Base-by-base conservation (phyloP, 164 flowering plant genomes). In the Nelumbo lutea region DNA sequence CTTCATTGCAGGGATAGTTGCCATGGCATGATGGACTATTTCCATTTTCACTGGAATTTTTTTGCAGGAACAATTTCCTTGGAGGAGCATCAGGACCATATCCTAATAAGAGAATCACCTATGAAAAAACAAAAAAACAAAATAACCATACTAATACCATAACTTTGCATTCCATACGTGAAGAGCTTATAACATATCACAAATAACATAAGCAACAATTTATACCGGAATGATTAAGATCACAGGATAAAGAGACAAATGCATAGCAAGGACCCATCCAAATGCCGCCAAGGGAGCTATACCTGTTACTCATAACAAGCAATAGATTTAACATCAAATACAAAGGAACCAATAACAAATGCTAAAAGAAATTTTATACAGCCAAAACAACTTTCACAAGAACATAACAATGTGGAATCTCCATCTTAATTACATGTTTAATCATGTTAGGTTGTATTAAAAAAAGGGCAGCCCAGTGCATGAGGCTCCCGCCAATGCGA, bases 261-360 rank as follows among this genome's bases (percentile, higher is more conserved):
- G 99, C 11, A 95, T 80, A 45, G 97, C 90, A 73, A 86, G 58
- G 67, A 88, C 93, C 94, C 96, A 96, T 70, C 91, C 99, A 86
- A 96, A 89, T 65, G 98, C 97, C 56, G 99, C 96, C 86, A 96
- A 73, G 40, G 98, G 89, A 71, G 79, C 85, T 69, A 75, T 44
- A 59, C 96, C 99, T 96, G 87, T 51, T 66, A 7, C 46, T 8
- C 75, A 79, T 61, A 61, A 65, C 39, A 59, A 74, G 15, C 52
- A 74, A 39, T 42, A 66, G 42, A 66, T 44, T 27, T 6, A 55
- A 62, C 2, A 4, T 58, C 56, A 42, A 57, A 9, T 58, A 8
- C 14, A 61, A 11, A 50, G 9, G 6, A 14, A 59, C 46, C 47
- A 55, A 42, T 41, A 3, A 5, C 6, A 39, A 65, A n/a, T 39